phyloP scores from a whole-genome alignment of 306 rosid species.

The Ammopiptanthus mongolicus region DNA sequence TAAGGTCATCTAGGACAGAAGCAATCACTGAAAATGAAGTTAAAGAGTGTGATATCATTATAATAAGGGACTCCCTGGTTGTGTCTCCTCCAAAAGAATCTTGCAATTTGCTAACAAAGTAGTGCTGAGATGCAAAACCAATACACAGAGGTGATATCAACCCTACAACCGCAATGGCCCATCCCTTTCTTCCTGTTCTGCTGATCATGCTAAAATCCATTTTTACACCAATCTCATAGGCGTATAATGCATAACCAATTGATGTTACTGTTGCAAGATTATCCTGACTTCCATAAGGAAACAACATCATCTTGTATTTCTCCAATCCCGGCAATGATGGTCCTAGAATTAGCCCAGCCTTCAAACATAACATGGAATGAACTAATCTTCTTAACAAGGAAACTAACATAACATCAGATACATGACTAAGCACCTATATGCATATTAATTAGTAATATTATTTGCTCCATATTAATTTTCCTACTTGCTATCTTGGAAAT shows the following conservation, averaged over 20 bases:
- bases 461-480: no score
- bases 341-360: conserved; percentile 47
- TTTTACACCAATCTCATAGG: conserved; percentile 40
- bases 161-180: conserved; percentile 16
- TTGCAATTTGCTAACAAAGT: no score
- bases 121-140: neutral
- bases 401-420: neutral
- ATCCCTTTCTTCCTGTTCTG: conserved; percentile 31
- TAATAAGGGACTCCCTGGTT: neutral
- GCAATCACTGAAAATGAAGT: conserved; percentile 34
- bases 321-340: neutral
- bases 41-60: conserved; percentile 14
- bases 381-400: neutral
- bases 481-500: no score
- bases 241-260: conserved; percentile 31
- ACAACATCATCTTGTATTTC: neutral
- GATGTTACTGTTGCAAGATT: conserved; percentile 26
- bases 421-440: neutral
- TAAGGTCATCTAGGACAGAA: conserved; percentile 27
- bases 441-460: no score
- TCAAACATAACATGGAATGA: neutral
- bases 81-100: no score
- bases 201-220: conserved; percentile 36
- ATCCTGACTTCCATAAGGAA: conserved; percentile 40
- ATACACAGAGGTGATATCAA: neutral